Evolutionary conservation across 768 basidiomycete species (phyloP).

Genomic region (Strobilomyces confusus): DNA sequence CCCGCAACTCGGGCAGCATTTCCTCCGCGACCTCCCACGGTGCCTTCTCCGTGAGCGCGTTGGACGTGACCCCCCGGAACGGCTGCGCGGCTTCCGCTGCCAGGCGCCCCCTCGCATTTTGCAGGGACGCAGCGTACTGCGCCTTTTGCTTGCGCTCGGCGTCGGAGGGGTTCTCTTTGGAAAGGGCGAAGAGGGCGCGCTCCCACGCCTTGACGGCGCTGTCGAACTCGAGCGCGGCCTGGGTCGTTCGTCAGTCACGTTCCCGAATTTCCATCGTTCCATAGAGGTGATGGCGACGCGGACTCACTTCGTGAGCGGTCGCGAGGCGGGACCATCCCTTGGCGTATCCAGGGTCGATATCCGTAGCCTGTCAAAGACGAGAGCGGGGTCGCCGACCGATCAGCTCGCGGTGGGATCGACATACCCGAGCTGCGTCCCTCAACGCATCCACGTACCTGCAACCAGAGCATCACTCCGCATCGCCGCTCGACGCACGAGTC

Average conservation of each 20-base stretch:
- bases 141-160: background rate
- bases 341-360: background rate
- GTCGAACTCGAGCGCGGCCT: background rate
- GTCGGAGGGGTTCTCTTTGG: background rate
- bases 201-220: conserved; percentile 1
- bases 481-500: too few relatives aligned
- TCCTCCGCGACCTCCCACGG: background rate
- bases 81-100: background rate
- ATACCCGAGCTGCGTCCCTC: background rate
- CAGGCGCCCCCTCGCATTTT: background rate
- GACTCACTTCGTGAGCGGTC: background rate
- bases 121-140: background rate
- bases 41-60: background rate
- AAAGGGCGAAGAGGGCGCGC: background rate
- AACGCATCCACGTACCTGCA: conserved; percentile 1
- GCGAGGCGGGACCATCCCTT: conserved; percentile 3
- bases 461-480: too few relatives aligned
- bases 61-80: background rate
- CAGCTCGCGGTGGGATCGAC: background rate
- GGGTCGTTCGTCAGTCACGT: too few relatives aligned
- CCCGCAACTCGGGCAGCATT: background rate
- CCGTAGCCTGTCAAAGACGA: background rate
- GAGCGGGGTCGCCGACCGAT: too few relatives aligned
- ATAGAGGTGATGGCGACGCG: too few relatives aligned
- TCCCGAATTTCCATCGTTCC: too few relatives aligned